These are phyloP conservation scores for Penicillium brasilianum DNA, from an alignment of 2,329 filamentous ascomycete species.

Conservation along the genomic window DNA sequence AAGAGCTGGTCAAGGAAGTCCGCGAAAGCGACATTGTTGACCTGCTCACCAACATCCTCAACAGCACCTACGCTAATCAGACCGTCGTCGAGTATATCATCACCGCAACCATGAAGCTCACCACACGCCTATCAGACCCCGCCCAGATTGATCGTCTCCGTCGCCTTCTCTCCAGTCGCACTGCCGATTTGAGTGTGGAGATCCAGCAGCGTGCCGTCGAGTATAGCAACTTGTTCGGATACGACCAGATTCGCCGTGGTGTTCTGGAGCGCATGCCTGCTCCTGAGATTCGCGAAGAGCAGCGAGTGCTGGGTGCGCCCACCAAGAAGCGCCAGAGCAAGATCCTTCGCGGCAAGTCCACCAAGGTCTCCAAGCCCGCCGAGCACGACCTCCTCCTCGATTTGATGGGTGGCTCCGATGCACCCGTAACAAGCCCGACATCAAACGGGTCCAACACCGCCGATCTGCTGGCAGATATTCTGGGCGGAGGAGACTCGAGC, in stretches of 20 bases:
- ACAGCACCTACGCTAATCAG: conserved; percentile 92
- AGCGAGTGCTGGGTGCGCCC: conserved; percentile 84
- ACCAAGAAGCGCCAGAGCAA: conserved; percentile 68
- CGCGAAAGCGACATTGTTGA: conserved; percentile 90
- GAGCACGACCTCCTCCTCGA: conserved; percentile 92
- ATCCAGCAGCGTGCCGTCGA: conserved; percentile 96
- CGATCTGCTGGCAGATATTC: conserved; percentile 88
- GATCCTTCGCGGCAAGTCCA: conserved; percentile 73
- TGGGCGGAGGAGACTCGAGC: conserved; percentile 74
- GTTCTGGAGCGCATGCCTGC: conserved; percentile 98
- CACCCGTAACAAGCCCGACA: conserved; percentile 62
- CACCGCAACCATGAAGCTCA: conserved; percentile 92
- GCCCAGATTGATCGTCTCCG: conserved; percentile 87
- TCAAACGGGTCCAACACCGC: conserved; percentile 72
- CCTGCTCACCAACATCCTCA: conserved; percentile 87
- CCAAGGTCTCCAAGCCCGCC: conserved; percentile 76
- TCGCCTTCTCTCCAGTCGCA: conserved; percentile 74
- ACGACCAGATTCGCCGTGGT: conserved; percentile 83
- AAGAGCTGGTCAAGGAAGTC: conserved; percentile 81
- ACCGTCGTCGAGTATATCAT: conserved; percentile 94
- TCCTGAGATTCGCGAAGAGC: conserved; percentile 95
- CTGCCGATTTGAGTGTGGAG: conserved; percentile 89
- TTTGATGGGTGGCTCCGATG: conserved; percentile 81
- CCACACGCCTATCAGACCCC: conserved; percentile 80
- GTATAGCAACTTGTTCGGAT: conserved; percentile 91